phyloP scores from a whole-genome alignment of 768 basidiomycete species.

The Gymnopilus junonius region DNA sequence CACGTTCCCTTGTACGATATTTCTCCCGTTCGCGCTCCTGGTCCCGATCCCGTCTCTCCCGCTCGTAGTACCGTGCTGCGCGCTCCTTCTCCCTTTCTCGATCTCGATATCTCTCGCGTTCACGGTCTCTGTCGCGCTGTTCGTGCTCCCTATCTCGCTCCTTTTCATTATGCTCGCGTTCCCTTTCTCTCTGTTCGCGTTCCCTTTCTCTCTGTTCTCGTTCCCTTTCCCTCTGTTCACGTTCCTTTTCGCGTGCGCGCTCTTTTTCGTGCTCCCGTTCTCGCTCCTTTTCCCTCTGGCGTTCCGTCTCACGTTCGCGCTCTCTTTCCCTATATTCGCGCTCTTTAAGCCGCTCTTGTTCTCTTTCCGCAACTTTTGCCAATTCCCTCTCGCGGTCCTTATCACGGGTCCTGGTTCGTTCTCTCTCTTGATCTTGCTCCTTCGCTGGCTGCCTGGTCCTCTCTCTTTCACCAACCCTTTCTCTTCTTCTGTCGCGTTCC shows the following conservation, averaged over 20 bases:
- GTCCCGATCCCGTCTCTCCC: conserved; percentile 8
- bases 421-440: conserved; percentile 17
- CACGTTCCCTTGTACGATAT: conserved; percentile 12
- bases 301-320: conserved; percentile 21
- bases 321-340: conserved; percentile 12
- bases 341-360: conserved; percentile 12
- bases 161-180: conserved; percentile 8
- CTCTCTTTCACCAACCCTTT: conserved; percentile 22
- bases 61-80: conserved; percentile 2
- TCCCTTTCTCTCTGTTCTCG: too few relatives aligned
- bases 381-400: conserved; percentile 8
- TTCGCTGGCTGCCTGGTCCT: conserved; percentile 15
- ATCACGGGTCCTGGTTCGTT: conserved; percentile 11
- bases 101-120: conserved; percentile 15
- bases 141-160: conserved; percentile 12
- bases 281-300: conserved; percentile 18
- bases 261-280: conserved; percentile 10
- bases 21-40: too few relatives aligned
- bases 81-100: conserved; percentile 11
- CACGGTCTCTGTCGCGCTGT: conserved; percentile 18
- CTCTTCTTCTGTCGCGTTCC: conserved; percentile 24
- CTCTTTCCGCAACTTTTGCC: conserved; percentile 14
- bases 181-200: too few relatives aligned
- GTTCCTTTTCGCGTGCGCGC: conserved; percentile 12
- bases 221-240: conserved; percentile 9